Conservation (phyloP, 75 land plant species). For the Isoetes taiwanensis region DNA sequence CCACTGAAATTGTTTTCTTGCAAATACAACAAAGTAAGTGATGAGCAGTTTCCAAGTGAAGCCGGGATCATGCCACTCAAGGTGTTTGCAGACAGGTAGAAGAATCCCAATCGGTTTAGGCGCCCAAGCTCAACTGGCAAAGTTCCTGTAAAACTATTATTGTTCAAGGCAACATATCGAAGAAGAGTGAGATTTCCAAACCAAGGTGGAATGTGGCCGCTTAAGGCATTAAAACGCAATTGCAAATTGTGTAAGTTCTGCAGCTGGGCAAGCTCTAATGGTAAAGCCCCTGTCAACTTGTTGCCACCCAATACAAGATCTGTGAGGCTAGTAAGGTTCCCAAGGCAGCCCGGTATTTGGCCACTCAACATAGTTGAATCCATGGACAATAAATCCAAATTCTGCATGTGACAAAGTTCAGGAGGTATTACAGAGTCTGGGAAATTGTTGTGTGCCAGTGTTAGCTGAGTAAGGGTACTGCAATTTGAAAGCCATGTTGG, state of each 20-base stretch:
- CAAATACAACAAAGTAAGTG: slow-evolving; percentile 55
- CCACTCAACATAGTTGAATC: no score
- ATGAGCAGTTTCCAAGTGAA: slow-evolving; percentile 43
- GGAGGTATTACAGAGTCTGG: no score
- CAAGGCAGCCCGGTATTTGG: slow-evolving; percentile 39
- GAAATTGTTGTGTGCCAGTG: no score
- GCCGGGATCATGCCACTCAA: slow-evolving; percentile 57
- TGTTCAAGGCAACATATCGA: slow-evolving; percentile 39
- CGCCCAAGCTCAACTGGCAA: no score
- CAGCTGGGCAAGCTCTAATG: slow-evolving; percentile 42
- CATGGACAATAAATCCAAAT: no score
- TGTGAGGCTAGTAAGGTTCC: slow-evolving; percentile 46
- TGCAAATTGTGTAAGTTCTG: slow-evolving; percentile 53
- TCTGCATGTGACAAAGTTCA: no score
- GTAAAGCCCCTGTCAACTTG: slow-evolving; percentile 43
- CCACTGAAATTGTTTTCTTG: slow-evolving; percentile 59
- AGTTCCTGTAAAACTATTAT: no score
- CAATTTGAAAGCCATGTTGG: no score
- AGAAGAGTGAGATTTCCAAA: slow-evolving; percentile 45
- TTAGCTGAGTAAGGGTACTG: no score
- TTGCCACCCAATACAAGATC: slow-evolving; percentile 73
- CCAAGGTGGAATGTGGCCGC: slow-evolving; percentile 47
- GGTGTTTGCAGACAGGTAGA: no score
- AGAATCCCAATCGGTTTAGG: no score
- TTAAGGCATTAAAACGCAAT: slow-evolving; percentile 47